Base-by-base conservation (phyloP, 1,284 basidiomycete genomes). In the Gomphus bonarii region DNA sequence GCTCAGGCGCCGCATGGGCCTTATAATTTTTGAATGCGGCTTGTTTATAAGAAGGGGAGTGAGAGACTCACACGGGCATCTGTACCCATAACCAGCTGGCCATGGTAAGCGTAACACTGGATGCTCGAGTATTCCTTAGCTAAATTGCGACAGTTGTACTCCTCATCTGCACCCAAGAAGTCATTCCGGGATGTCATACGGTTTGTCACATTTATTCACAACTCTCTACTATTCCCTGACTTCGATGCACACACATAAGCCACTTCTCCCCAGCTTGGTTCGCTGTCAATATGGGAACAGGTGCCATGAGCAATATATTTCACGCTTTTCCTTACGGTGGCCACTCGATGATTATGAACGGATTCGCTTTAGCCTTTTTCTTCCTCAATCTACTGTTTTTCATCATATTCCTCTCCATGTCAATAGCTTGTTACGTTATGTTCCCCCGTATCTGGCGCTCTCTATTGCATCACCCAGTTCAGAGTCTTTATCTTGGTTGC, bases 301-400 rank as follows among this genome's bases (percentile, higher is more conserved):
- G 80, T 6, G 70, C 75, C 16, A 72, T 84, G 14, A 75, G 78
- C 62, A 71, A 73, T 28, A 70, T 84, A 44, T 77, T 82, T 62
- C 69, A 74, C 50, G 69, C 64, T 16, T 82, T 81, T 64, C 81
- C 82, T 2, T 82, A 80, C 61, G 77, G 72, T 1, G 64, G 65
- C 55, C 65, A 68, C 40, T 71, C 73, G 10, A 60, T 61, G 7
- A 62, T 69, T 16, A 72, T 81, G 70, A 72, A 71, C 56, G 62
- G 69, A 31, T 61, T 78, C 52, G 74, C 77, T 33, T 66, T 80
- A 22, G 69, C 76, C 36, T 73, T 90, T 63, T 86, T 89, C 66
- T 77, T 82, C 61, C 70, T 90, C 57, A 85, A 90, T 65, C 66
- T 88, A 20, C 60, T 73, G 8, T 68, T 90, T 11, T 89, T 89